A percentile compares a stretch with the other conserved stretches of the same genome.
phyloP scores from a whole-genome alignment of 331 rosid genomes.

The Cydonia oblonga region DNA sequence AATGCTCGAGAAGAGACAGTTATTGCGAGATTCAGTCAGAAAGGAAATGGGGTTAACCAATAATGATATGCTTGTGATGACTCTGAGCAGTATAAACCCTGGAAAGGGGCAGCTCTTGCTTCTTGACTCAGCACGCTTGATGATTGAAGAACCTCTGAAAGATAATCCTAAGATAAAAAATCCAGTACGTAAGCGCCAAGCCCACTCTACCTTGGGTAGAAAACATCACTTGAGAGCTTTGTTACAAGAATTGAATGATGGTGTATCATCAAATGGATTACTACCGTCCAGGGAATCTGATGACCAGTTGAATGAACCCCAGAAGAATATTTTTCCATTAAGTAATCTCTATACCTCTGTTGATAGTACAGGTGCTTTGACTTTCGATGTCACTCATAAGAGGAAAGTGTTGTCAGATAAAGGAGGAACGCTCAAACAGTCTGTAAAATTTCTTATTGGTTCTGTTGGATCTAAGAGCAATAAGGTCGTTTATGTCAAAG shows the following conservation, averaged over 20 bases:
- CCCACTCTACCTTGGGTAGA: constrained; percentile 29
- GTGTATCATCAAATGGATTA: constrained; percentile 18
- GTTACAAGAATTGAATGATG: constrained; percentile 33
- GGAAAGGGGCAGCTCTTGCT: constrained; percentile 90
- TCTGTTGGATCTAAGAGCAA: constrained; percentile 97
- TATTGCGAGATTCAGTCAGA: constrained; percentile 67
- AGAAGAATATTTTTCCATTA: constrained; percentile 5
- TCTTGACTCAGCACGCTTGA: constrained; percentile 58
- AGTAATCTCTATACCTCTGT: constrained; percentile 17
- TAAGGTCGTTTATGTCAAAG: constrained; percentile 76
- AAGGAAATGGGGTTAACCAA: constrained; percentile 79
- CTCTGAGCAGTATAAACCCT: constrained; percentile 91
- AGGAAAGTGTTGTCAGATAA: constrained; percentile 27
- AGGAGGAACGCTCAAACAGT: constrained; percentile 25
- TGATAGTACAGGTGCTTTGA: constrained; percentile 25
- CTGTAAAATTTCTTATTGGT: constrained; percentile 71
- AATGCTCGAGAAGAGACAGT: constrained; percentile 60
- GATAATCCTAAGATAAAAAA: constrained; percentile 30
- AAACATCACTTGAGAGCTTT: constrained; percentile 49
- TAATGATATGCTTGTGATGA: constrained; percentile 72
- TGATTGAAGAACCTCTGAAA: constrained; percentile 33
- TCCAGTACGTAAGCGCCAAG: constrained; percentile 23
- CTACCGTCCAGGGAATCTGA: constrained; percentile 14
- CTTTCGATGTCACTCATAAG: constrained; percentile 15
- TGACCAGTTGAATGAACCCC: constrained; percentile 26